Conservation (phyloP, 2,329 filamentous ascomycete species). For the Ophiosphaerella korrae region DNA sequence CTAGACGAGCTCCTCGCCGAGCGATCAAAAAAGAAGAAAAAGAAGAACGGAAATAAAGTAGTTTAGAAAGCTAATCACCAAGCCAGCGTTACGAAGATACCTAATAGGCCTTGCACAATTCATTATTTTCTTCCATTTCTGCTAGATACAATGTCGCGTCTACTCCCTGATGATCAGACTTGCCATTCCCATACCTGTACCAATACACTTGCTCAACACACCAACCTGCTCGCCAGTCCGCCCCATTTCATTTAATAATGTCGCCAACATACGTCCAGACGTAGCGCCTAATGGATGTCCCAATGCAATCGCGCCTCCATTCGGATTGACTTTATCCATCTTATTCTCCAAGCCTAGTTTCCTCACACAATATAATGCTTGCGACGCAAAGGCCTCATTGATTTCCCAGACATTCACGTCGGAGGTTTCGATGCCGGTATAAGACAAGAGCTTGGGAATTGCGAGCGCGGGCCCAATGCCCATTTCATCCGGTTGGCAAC, state of each 20-base stretch:
- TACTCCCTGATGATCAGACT: constrained; percentile 57
- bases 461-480: constrained; percentile 85
- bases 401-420: constrained; percentile 91
- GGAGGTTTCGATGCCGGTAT: constrained; percentile 66
- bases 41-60: constrained; percentile 21
- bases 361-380: constrained; percentile 72
- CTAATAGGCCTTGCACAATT: neutral
- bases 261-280: constrained; percentile 78
- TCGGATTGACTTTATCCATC: constrained; percentile 81
- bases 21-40: constrained; percentile 58
- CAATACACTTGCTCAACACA: constrained; percentile 85
- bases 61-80: too few relatives aligned
- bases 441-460: constrained; percentile 78
- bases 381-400: constrained; percentile 77
- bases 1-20: constrained; percentile 60
- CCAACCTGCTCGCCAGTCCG: constrained; percentile 73
- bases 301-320: constrained; percentile 91
- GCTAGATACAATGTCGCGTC: neutral
- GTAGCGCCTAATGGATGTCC: constrained; percentile 92
- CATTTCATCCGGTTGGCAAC: constrained; percentile 91
- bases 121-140: neutral
- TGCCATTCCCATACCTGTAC: constrained; percentile 60
- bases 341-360: constrained; percentile 70
- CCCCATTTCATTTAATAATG: constrained; percentile 71
- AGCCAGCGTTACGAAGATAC: neutral